Conservation (phyloP, 2,329 filamentous ascomycete species). For the Geosmithia morbida region DNA sequence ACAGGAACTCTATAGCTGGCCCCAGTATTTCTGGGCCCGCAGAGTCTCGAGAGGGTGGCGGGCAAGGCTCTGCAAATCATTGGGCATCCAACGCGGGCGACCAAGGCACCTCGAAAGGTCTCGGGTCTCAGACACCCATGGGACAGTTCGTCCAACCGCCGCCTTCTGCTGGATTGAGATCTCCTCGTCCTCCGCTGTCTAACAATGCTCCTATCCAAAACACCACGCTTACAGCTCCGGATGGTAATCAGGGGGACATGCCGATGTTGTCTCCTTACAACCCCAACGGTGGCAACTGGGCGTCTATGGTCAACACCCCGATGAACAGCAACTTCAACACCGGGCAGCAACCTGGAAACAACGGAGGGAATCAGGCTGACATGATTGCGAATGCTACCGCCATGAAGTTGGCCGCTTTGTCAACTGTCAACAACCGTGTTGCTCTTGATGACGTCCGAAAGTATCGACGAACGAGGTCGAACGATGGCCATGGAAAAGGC, state of each 20-base stretch:
- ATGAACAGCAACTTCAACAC: slow-evolving; percentile 72
- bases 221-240: slow-evolving; percentile 60
- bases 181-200: slow-evolving; percentile 58
- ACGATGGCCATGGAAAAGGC: slow-evolving; percentile 53
- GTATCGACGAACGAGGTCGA: slow-evolving; percentile 81
- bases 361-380: slow-evolving; percentile 61
- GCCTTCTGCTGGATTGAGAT: slow-evolving; percentile 59
- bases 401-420: slow-evolving; percentile 95
- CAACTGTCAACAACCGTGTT: slow-evolving; percentile 96
- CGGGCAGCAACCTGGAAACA: slow-evolving; percentile 6
- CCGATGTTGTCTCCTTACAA: slow-evolving; percentile 77
- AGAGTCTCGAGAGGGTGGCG: slow-evolving; percentile 14
- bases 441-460: slow-evolving; percentile 94
- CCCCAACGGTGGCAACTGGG: slow-evolving; percentile 81
- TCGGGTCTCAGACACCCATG: slow-evolving; percentile 71
- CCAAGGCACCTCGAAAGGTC: slow-evolving; percentile 51
- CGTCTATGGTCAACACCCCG: slow-evolving; percentile 94
- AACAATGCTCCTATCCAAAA: slow-evolving; percentile 63
- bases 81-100: slow-evolving; percentile 48
- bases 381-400: slow-evolving; percentile 98
- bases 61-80: slow-evolving; percentile 41
- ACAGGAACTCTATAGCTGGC: slow-evolving; percentile 73
- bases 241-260: slow-evolving; percentile 55
- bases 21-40: slow-evolving; percentile 55
- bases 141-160: slow-evolving; percentile 86